phyloP scores from a whole-genome alignment of 306 rosid genomes.

The Vachellia pachyceras region DNA sequence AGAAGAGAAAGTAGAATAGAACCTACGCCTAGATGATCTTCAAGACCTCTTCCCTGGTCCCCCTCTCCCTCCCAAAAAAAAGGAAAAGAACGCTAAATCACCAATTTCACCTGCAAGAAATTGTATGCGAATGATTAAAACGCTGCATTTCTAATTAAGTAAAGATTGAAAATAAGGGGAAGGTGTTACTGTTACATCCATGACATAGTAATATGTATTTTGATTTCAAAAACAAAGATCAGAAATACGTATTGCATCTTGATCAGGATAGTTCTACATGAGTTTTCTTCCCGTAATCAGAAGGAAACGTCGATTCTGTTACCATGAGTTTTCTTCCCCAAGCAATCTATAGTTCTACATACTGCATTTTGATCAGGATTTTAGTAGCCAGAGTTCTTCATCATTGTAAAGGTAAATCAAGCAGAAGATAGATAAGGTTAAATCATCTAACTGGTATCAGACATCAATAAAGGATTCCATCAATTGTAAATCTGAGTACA shows the following conservation, averaged over 20 bases:
- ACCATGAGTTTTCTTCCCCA: constrained; percentile 25
- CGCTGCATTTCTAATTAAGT: constrained; percentile 2
- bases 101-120: not conserved
- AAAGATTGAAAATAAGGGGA: not conserved
- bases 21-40: not conserved
- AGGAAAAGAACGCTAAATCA: not conserved
- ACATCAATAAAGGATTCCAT: constrained; percentile 15
- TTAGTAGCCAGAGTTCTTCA: constrained; percentile 26
- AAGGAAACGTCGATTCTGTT: constrained; percentile 8
- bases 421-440: constrained; percentile 3
- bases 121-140: constrained; percentile 8
- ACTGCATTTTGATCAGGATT: constrained; percentile 6
- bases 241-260: constrained; percentile 20
- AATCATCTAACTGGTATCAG: not conserved
- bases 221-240: constrained; percentile 1
- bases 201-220: constrained; percentile 3
- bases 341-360: constrained; percentile 14
- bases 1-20: constrained; percentile 6
- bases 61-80: not conserved
- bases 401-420: constrained; percentile 21
- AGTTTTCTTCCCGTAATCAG: too few species aligned
- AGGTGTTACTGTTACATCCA: not conserved
- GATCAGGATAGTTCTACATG: too few species aligned
- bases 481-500: constrained; percentile 32
- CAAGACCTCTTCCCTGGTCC: not conserved